Evolutionary conservation across 768 basidiomycete genomes (phyloP), one percentile per base, ranked within the genome.

Genomic region (Mycena venus): DNA sequence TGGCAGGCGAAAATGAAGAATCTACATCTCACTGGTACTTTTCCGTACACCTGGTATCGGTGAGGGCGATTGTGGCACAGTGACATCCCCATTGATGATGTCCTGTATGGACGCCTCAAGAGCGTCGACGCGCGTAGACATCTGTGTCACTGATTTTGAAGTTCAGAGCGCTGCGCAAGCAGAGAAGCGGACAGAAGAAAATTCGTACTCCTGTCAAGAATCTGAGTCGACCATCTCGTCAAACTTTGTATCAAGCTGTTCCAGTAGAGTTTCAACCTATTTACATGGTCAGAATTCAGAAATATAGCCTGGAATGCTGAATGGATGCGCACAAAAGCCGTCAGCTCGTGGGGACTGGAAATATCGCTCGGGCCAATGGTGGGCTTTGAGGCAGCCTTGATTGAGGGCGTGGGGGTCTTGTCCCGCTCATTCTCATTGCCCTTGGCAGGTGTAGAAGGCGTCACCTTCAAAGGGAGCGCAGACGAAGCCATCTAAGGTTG

Each of bases 141-240:
- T 98, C 78, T 96, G 94, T 68, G 86, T 90, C 97, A 98, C 97
- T 98, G 80, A n/a, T 44, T 58, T 40, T 66, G 27, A 71, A 68
- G 47, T 75, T 65, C 27, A 66, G 66, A 59, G n/a, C n/a, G n/a
- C n/a, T n/a, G n/a, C n/a, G n/a, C 42, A 65, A 75, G 60, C 55
- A 68, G 47, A 68, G 51, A 31, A 62, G n/a, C n/a, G n/a, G n/a
- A n/a, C 51, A 56, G 23, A 61, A 44, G 34, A 23, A 55, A 61
- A 59, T n/a, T 88, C 93, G 78, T 80, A 96, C 94, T 95, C 78
- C 93, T 88, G 70, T 95, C 93, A 74, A 98, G 88, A 75, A 98
- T 95, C 81, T 97, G 94, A 23, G 88, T 88, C 36, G 96, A 97
- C n/a, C 96, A 97, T 97, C 64, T 96, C 94, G 78, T 98, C 96